Conservation (phyloP, 2,329 filamentous ascomycete species). For the Aspergillus quadricinctus region DNA sequence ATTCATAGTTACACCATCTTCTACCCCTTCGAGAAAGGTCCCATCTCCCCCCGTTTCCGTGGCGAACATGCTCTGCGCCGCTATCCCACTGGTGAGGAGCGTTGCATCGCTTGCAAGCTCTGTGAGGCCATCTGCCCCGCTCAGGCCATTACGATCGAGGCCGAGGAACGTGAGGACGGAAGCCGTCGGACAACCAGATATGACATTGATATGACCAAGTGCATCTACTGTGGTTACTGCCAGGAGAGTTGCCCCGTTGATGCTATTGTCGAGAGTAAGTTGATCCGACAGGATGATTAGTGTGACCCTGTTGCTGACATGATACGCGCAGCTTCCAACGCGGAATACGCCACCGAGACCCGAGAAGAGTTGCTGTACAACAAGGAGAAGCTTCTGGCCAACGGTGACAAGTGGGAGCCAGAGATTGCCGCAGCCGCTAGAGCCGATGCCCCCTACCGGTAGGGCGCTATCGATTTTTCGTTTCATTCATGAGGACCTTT, state of each 20-base stretch:
- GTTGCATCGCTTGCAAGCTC: slow-evolving; percentile 99
- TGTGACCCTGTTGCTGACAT: slow-evolving; percentile 17
- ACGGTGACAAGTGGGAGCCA: slow-evolving; percentile 96
- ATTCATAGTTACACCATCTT: slow-evolving; percentile 88
- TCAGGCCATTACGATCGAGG: slow-evolving; percentile 98
- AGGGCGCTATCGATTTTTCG: slow-evolving; percentile 30
- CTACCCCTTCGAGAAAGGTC: slow-evolving; percentile 98
- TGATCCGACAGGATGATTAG: neutral
- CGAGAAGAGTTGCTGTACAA: slow-evolving; percentile 96
- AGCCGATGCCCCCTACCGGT: slow-evolving; percentile 89
- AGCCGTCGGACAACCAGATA: slow-evolving; percentile 94
- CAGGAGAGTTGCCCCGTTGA: slow-evolving; percentile 98
- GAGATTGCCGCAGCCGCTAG: slow-evolving; percentile 88
- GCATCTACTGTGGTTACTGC: slow-evolving; percentile 99
- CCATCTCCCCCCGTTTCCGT: slow-evolving; percentile 95
- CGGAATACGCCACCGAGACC: slow-evolving; percentile 70
- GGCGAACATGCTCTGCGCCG: slow-evolving; percentile 94
- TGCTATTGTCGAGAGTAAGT: slow-evolving; percentile 73
- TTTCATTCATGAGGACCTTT: slow-evolving; percentile 1
- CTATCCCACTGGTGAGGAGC: slow-evolving; percentile 96
- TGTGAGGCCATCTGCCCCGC: slow-evolving; percentile 98
- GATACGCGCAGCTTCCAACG: slow-evolving; percentile 55
- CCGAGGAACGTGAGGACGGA: slow-evolving; percentile 94
- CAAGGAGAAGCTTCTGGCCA: slow-evolving; percentile 87
- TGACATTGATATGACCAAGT: slow-evolving; percentile 99